These are phyloP conservation scores for Gossypium trilobum DNA, from an alignment of 441 rosid genomes.

Conservation along the genomic window DNA sequence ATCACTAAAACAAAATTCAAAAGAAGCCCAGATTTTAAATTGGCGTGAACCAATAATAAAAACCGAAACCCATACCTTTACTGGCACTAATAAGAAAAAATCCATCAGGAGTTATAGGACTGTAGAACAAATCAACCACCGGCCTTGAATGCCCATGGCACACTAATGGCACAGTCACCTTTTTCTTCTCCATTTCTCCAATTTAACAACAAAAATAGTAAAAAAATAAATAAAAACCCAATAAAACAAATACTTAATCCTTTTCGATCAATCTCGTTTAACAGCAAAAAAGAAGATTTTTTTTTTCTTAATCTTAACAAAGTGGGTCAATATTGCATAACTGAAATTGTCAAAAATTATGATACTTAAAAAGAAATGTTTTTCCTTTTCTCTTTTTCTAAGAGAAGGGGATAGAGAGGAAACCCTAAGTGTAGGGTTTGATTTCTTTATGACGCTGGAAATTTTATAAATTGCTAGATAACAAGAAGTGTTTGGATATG, in stretches of 20 bases:
- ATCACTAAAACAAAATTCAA: neutral
- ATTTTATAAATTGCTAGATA: neutral
- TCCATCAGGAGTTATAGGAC: conserved; percentile 90
- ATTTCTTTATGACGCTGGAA: neutral
- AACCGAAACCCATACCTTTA: conserved; percentile 42
- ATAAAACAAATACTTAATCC: neutral
- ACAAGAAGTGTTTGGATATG: neutral
- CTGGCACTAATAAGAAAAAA: conserved; percentile 91
- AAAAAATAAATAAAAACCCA: neutral
- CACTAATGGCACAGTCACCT: conserved; percentile 66
- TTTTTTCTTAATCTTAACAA: conserved; percentile 4
- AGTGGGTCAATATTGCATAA: neutral
- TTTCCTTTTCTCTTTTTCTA: neutral
- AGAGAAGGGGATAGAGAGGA: neutral
- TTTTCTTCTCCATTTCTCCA: conserved; percentile 49
- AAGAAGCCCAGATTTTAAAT: neutral
- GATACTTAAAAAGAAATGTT: neutral
- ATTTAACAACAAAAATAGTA: neutral
- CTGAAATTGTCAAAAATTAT: neutral
- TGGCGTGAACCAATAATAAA: neutral
- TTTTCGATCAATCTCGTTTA: conserved; percentile 1
- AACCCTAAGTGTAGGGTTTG: conserved; percentile 3
- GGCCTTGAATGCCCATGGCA: conserved; percentile 99
- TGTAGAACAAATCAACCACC: conserved; percentile 80
- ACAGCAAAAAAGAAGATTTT: neutral